Percentiles rank a stretch among this genome's conserved stretches.
Conservation (phyloP, 2,329 filamentous ascomycete species). For the Orbilia oligospora region DNA sequence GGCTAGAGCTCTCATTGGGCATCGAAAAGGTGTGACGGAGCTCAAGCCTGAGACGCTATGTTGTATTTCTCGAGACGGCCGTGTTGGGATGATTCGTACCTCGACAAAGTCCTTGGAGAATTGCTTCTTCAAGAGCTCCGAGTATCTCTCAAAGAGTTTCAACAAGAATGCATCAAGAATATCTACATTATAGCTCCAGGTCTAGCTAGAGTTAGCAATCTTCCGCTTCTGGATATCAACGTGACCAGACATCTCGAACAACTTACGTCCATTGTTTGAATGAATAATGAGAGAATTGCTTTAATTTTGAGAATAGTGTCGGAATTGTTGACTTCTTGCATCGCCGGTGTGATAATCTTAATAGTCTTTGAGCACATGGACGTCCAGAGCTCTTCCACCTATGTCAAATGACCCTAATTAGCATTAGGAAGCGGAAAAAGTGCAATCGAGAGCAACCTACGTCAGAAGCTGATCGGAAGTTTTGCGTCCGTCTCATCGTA, state of each 20-base stretch:
- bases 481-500: constrained; percentile 87
- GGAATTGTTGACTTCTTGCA: constrained; percentile 86
- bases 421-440: background rate
- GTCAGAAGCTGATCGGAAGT: constrained; percentile 85
- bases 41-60: constrained; percentile 39
- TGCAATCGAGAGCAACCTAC: constrained; percentile 70
- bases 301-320: constrained; percentile 95
- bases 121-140: constrained; percentile 86
- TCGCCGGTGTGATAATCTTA: constrained; percentile 81
- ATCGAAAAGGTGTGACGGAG: constrained; percentile 34
- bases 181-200: constrained; percentile 88
- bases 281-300: constrained; percentile 90
- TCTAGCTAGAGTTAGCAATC: constrained; percentile 70
- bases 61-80: constrained; percentile 26
- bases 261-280: constrained; percentile 94
- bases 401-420: constrained; percentile 43
- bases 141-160: constrained; percentile 93
- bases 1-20: constrained; percentile 23
- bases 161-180: constrained; percentile 87
- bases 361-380: constrained; percentile 95
- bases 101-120: constrained; percentile 98
- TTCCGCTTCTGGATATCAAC: background rate
- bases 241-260: background rate
- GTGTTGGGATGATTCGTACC: constrained; percentile 68
- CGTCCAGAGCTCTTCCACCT: constrained; percentile 99